Base-by-base conservation (phyloP, 2,329 filamentous ascomycete genomes). In the Trichoderma koningiopsis region DNA sequence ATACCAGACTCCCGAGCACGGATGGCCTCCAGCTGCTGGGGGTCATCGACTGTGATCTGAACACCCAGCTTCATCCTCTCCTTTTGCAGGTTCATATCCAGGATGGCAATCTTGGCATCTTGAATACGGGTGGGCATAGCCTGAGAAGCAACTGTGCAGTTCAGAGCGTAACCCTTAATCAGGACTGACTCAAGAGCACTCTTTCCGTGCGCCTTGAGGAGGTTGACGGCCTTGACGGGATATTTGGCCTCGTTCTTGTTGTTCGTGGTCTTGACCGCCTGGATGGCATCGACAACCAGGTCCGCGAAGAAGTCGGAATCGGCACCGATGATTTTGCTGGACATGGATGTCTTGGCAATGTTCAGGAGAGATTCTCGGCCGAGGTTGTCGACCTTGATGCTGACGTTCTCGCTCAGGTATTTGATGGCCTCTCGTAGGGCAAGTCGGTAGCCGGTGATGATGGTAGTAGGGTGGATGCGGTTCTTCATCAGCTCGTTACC, bases 401-500 rank as follows among this genome's bases (percentile, higher is more conserved):
- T 95, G 81, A 99, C 91, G 81, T 98, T 97, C 82, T 99, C 96
- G 83, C 93, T 95, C 91, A 99, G 96, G 84, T 97, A 99, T 83
- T 97, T 96, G 79, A 99, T 91, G 70, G 96, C 96, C 85, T 99
- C 96, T 77, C 96, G 89, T 74, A 99, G 87, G 71, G 96, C 96
- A 77, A 99, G 88, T 77, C 96, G 89, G 87, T 99, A 99, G 77
- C 96, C 96, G 72, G 94, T 98, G 80, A 99, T 99, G 83, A 99
- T 98, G 71, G 96, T 99, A 31, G 96, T 99, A 68, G 96, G 96
- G 84, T 99, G 96, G 88, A 99, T 99, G 81, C 94, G 92, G 88
- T 98, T 99, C 87, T 96, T 97, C 92, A 98, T 96, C 74, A 99
- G 88, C 84, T 99, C 96, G 85, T 99, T 99, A 72, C 90, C 96